Evolutionary conservation across 1,284 basidiomycete species (phyloP).

Genomic region (Coniferiporia weirii): DNA sequence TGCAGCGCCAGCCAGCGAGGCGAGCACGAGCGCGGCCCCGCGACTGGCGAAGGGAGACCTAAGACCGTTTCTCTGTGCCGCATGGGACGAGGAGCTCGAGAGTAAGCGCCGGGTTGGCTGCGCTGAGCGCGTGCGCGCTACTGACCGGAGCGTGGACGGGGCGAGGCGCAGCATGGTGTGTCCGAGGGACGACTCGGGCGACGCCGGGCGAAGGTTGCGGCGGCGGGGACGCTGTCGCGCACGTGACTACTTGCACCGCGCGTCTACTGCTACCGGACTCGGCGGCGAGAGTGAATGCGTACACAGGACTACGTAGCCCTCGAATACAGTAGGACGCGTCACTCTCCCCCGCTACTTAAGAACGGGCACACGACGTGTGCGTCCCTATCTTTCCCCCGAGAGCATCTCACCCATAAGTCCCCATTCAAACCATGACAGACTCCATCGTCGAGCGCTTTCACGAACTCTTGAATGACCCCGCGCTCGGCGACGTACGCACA

Average conservation of each 20-base stretch:
- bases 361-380: not conserved
- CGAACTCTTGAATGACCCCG: not conserved
- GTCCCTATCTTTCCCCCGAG: not conserved
- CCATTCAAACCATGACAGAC: not conserved
- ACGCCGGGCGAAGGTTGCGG: no score
- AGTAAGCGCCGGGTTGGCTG: not conserved
- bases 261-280: no score
- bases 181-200: not conserved
- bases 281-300: no score
- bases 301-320: no score
- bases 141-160: not conserved
- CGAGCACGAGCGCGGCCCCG: not conserved
- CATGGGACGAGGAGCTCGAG: not conserved
- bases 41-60: not conserved
- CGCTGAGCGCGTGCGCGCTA: not conserved
- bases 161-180: conserved; percentile 1
- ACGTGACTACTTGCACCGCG: no score
- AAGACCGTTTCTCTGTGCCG: not conserved
- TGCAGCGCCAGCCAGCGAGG: not conserved
- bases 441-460: not conserved
- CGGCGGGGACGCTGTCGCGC: no score
- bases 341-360: not conserved
- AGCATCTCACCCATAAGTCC: not conserved
- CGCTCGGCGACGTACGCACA: not conserved
- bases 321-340: not conserved